Evolutionary conservation across 495 filamentous ascomycete species (phyloP), one percentile per base, ranked within the genome.

Genomic region (Letharia columbiana): DNA sequence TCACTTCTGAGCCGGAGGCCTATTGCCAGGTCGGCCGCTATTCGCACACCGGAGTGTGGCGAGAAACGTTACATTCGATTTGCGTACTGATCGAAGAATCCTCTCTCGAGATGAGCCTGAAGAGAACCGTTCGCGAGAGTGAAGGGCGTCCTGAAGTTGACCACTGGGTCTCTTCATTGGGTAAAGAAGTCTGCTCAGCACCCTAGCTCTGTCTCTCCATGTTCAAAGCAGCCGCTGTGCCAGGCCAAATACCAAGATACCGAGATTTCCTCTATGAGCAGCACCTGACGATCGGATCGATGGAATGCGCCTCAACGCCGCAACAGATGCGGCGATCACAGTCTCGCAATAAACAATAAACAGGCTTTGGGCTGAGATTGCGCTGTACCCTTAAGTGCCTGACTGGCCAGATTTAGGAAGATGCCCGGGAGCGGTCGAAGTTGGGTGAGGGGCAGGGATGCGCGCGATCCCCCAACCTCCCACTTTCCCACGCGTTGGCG

Each of bases 401-500:
- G 31, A 56, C 15, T 35, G 11, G 23, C n/a, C 12, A 0, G 9
- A 0, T 12, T 52, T 8, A 3, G 9, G n/a, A 50, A 20, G n/a
- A 2, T 10, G 4, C 52, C 54, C 54, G 15, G 17, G 39, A 57
- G 17, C 31, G 33, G 54, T 57, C 23, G 39, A 57, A 57, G 33
- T 20, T 37, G 4, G 18, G 44, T 18, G 39, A 59, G 41, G 56
- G 52, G 41, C 52, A 65, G 50, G 37, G 63, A 59, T 65, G 54
- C 15, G 63, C 63, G 63, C 42, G 35, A 57, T 37, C 31, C 18
- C 33, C 54, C 41, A 57, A n/a, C 40, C 47, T 35, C 62, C 39
- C 62, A 64, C 50, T 57, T 64, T 59, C 49, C 31, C 63, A 65
- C 50, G 31, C 63, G 52, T 59, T 45, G n/a, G 23, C 40, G 49